Evolutionary conservation across 1,284 basidiomycete species (phyloP), one percentile per base, ranked within the genome.

Genomic region (Cryptococcus deneoformans): DNA sequence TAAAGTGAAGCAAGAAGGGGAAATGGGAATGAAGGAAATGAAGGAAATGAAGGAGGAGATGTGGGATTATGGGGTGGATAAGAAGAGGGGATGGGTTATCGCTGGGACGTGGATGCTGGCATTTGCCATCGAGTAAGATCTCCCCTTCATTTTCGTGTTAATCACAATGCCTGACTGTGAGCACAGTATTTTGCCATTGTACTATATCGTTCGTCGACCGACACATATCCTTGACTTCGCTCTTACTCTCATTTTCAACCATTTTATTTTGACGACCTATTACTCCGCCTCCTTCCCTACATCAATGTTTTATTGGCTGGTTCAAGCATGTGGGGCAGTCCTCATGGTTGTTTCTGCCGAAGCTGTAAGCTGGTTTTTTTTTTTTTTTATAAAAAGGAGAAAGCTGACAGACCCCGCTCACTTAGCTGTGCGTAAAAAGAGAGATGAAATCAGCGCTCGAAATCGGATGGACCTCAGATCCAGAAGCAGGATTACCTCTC

Each of bases 191-290:
- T 87, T 87, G 65, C 91, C 88, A 64, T 81, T 99, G 3, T 97
- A 92, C 76, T 83, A 84, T 64, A 82, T 99, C 64, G 83, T 99
- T 73, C 86, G 92, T 44, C 83, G 91, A 40, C 95, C 96, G 46
- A 90, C 93, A 5, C 84, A 96, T 68, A 89, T 99, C 69, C 86
- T 99, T 65, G 95, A 99, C 79, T 97, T 97, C 78, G 82, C 89
- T 7, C 76, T 95, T 56, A 98, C 96, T 0, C 85, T 98, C 53
- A 80, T 89, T 54, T 87, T 96, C 80, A 87, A 89, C 70, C 93
- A 99, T 77, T 79, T 96, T 51, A 86, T 97, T 53, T 79, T 97
- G 54, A 94, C 93, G 47, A 92, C 90, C 14, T 95, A 93, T 77
- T 96, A 94, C 77, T 86, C 92, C 2, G 85, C 86, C 48, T 83